Percentiles rank a stretch among this genome's conserved stretches.
phyloP scores from a whole-genome alignment of 1,284 basidiomycete genomes.

The Schizophyllum commune region DNA sequence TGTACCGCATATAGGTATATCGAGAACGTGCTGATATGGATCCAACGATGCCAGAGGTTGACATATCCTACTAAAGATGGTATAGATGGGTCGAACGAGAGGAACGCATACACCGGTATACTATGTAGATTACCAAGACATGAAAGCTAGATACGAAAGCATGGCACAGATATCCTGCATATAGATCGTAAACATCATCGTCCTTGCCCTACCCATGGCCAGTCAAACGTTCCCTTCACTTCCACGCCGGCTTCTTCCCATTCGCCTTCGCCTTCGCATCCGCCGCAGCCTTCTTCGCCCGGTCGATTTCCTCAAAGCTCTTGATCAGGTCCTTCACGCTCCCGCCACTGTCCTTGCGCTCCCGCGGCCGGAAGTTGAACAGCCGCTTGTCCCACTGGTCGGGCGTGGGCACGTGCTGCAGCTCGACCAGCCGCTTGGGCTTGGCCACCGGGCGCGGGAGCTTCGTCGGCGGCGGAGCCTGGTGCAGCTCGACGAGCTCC shows the following conservation, averaged over 20 bases:
- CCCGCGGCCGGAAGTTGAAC: constrained; percentile 17
- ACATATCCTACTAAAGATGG: too few species aligned
- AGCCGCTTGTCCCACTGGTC: constrained; percentile 15
- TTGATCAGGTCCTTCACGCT: constrained; percentile 65
- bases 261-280: constrained; percentile 13
- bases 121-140: background rate
- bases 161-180: background rate
- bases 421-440: constrained; percentile 45
- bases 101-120: background rate
- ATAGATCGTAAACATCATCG: background rate
- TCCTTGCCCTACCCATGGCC: too few species aligned
- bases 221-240: too few species aligned
- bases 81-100: background rate
- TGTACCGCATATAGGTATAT: too few species aligned
- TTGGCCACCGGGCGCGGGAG: constrained; percentile 31
- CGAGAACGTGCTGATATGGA: too few species aligned
- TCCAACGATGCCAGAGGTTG: too few species aligned
- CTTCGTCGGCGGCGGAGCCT: constrained; percentile 33
- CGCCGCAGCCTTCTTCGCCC: constrained; percentile 12
- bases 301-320: constrained; percentile 49
- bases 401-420: constrained; percentile 38
- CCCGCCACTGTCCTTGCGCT: constrained; percentile 46
- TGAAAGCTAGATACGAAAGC: background rate
- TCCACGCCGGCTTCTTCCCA: background rate
- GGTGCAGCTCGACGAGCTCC: constrained; percentile 53